Evolutionary conservation across 345 rosid species (phyloP), one percentile per base, ranked within the genome.

Genomic region (Triadica sebifera): DNA sequence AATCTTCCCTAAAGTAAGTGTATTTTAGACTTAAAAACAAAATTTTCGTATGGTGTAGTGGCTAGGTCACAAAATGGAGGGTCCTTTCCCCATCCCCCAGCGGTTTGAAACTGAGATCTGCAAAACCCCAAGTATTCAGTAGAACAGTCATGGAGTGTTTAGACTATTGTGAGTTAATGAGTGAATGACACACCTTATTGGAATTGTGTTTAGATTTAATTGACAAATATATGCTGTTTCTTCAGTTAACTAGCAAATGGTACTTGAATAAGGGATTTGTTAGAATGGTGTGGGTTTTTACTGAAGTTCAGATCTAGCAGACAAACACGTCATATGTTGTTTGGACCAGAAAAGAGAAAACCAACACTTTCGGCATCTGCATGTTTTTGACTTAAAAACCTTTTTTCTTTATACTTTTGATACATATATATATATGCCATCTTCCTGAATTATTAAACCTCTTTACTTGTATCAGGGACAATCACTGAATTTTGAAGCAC

Each of bases 381-480:
- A 15, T 12, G 45, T 62, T 55, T 7, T 52, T 51, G 10, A 34
- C 25, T 22, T 53, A 53, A 53, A 53, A 29, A 22, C 20, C 22
- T 2, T 20, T 43, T 29, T 41, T 4, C n/a, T 39, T 22, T 3
- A 63, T 68, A 34, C 61, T 51, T 19, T 51, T 34, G 29, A 15
- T 50, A 38, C 2, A 45, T 15, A 34, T 37, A 2, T 22, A 22
- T 49, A 6, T 67, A 8, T 2, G 7, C 51, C 19, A 39, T 15
- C 49, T 13, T 70, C 71, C 51, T 43, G 25, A 9, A 25, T 17
- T 56, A 19, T 55, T 45, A 9, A 19, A n/a, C 55, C 16, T 77
- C 20, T 59, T 34, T 58, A 59, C 0, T 68, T 77, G 50, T 74
- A 49, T 80, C 84, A 84, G 84, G 83, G 71, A 38, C 70, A 77